Conservation (phyloP, 1,284 basidiomycete genomes). For the Ganoderma leucocontextum region DNA sequence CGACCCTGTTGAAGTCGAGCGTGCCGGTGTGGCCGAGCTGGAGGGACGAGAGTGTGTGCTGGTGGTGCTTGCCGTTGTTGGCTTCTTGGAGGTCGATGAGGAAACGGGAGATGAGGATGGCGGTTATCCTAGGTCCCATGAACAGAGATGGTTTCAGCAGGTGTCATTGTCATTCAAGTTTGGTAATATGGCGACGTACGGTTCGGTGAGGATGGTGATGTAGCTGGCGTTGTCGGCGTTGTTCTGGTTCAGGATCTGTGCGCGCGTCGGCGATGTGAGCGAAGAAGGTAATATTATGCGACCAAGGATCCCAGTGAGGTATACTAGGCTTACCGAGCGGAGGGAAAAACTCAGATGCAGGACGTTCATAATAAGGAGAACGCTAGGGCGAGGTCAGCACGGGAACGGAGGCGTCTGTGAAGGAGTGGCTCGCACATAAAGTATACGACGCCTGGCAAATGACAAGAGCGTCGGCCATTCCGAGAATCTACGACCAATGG, state of each 20-base stretch:
- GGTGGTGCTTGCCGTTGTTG: constrained; percentile 3
- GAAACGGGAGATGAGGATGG: constrained; percentile 17
- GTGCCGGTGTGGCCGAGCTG: constrained; percentile 7
- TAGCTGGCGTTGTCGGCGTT: constrained; percentile 7
- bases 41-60: constrained; percentile 12
- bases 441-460: constrained; percentile 8
- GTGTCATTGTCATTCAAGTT: not conserved
- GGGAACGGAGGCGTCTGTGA: not conserved
- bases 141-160: not conserved
- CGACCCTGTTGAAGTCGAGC: constrained; percentile 15
- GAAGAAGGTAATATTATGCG: too few relatives aligned
- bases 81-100: constrained; percentile 21
- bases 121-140: constrained; percentile 6
- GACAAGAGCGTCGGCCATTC: too few relatives aligned
- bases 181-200: constrained; percentile 4
- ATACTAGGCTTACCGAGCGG: constrained; percentile 5
- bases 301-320: not conserved
- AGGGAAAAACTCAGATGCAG: constrained; percentile 19
- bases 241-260: constrained; percentile 7
- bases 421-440: constrained; percentile 11
- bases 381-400: not conserved
- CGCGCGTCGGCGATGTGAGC: too few relatives aligned
- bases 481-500: not conserved
- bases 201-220: constrained; percentile 13
- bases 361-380: constrained; percentile 10